These are phyloP conservation scores for Asterella californica DNA, from an alignment of 225 moss, liverwort and hornwort species.

Conservation along the genomic window DNA sequence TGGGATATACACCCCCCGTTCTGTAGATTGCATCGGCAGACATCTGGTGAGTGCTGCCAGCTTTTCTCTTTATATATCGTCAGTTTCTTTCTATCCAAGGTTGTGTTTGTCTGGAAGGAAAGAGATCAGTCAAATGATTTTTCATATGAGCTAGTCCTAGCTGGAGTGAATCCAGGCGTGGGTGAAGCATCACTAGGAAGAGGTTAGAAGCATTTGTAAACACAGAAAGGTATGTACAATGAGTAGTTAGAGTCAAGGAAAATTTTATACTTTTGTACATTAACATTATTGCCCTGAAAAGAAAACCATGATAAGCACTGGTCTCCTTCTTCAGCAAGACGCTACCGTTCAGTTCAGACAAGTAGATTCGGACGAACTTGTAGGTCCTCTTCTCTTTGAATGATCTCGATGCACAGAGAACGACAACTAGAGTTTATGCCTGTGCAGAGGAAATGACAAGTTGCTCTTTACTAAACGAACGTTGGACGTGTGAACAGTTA, in stretches of 20 bases:
- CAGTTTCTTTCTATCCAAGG: background rate
- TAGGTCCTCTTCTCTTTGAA: no score
- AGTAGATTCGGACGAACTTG: background rate
- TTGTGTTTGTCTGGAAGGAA: background rate
- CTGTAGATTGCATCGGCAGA: slow-evolving; percentile 36
- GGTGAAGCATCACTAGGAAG: background rate
- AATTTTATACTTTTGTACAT: background rate
- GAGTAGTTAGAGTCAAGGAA: background rate
- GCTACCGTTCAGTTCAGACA: background rate
- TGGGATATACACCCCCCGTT: slow-evolving; percentile 95
- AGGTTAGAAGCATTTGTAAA: background rate
- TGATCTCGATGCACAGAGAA: no score
- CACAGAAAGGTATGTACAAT: slow-evolving; percentile 11
- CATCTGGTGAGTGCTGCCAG: background rate
- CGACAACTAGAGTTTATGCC: no score
- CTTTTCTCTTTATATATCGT: background rate
- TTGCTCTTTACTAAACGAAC: no score
- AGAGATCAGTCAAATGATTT: background rate
- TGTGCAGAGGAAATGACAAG: no score
- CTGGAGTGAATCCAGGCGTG: background rate
- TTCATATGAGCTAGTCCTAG: background rate
- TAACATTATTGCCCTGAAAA: background rate
- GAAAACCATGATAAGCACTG: background rate
- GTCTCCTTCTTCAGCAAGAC: background rate
- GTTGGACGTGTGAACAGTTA: no score